Evolutionary conservation across 2,329 filamentous ascomycete species (phyloP).

Genomic region (Colletotrichum australisinense): DNA sequence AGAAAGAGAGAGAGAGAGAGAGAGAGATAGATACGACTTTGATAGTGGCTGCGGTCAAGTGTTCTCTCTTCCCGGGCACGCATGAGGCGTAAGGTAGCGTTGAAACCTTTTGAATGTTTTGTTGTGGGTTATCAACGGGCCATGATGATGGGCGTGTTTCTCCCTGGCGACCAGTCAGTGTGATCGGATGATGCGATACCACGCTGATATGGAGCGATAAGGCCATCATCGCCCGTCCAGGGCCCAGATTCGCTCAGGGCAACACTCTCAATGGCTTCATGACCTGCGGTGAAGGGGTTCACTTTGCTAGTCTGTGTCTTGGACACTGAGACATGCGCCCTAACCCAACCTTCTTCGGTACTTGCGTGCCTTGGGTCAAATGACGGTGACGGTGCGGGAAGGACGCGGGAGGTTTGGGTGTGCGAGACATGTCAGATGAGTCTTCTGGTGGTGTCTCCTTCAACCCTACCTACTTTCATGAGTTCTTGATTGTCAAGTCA

Average conservation of each 20-base stretch:
- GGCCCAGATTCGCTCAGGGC: not conserved
- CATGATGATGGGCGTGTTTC: not conserved
- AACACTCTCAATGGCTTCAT: not conserved
- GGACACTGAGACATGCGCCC: conserved; percentile 31
- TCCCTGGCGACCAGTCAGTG: not conserved
- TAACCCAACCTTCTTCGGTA: conserved; percentile 1
- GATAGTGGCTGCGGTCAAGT: not conserved
- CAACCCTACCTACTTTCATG: not conserved
- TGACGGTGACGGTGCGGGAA: conserved; percentile 33
- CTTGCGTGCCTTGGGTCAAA: conserved; percentile 28
- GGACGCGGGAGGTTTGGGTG: conserved; percentile 28
- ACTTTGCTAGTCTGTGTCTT: conserved; percentile 5
- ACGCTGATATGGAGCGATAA: conserved; percentile 7
- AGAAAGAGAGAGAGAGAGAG: not conserved
- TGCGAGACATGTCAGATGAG: conserved; percentile 26
- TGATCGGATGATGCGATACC: not conserved
- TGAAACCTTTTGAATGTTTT: not conserved
- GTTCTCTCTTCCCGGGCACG: not conserved
- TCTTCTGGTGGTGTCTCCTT: not conserved
- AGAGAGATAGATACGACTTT: not conserved
- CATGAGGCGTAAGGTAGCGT: not conserved
- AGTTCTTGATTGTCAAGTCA: not conserved
- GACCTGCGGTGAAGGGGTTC: conserved; percentile 33
- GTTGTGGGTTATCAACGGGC: conserved; percentile 10
- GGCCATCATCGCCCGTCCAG: not conserved